phyloP scores from a whole-genome alignment of 2,329 filamentous ascomycete species.

The Fusarium staphyleae region DNA sequence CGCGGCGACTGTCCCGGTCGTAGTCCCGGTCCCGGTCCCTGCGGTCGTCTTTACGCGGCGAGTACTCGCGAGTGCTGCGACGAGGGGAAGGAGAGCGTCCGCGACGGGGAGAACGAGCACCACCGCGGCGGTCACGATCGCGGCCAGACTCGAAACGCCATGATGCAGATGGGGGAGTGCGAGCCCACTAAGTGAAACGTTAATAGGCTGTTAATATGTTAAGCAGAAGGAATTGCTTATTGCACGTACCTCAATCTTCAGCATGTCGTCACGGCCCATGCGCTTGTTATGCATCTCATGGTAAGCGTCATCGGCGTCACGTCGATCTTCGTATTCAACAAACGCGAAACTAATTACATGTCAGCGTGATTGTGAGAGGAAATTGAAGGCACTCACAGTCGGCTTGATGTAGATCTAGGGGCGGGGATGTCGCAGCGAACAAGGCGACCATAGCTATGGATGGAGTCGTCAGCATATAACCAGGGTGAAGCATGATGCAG shows the following conservation, averaged over 20 bases:
- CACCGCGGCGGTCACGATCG: constrained; percentile 70
- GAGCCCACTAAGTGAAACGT: constrained; percentile 77
- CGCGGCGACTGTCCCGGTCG: constrained; percentile 76
- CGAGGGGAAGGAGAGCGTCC: constrained; percentile 81
- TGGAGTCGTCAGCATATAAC: constrained; percentile 57
- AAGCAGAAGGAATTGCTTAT: not conserved
- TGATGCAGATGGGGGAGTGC: constrained; percentile 95
- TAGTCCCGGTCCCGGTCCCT: constrained; percentile 81
- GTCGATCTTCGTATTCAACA: constrained; percentile 98
- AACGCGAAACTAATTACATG: constrained; percentile 78
- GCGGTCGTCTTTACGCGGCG: constrained; percentile 87
- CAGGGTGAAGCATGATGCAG: constrained; percentile 33
- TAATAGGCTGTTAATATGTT: not conserved
- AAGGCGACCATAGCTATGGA: constrained; percentile 86
- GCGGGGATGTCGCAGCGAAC: constrained; percentile 99
- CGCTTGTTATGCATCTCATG: constrained; percentile 99
- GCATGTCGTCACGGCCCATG: constrained; percentile 89
- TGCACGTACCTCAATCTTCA: constrained; percentile 90
- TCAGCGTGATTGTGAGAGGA: constrained; percentile 11
- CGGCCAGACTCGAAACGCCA: constrained; percentile 97
- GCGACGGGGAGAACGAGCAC: constrained; percentile 68
- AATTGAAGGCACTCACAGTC: constrained; percentile 75
- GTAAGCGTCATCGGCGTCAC: constrained; percentile 98
- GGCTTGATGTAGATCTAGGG: constrained; percentile 88
- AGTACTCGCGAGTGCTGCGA: constrained; percentile 79